Evolutionary conservation across 148 eudicot genomes (phyloP).

Genomic region (Rhododendron kiyosumense): DNA sequence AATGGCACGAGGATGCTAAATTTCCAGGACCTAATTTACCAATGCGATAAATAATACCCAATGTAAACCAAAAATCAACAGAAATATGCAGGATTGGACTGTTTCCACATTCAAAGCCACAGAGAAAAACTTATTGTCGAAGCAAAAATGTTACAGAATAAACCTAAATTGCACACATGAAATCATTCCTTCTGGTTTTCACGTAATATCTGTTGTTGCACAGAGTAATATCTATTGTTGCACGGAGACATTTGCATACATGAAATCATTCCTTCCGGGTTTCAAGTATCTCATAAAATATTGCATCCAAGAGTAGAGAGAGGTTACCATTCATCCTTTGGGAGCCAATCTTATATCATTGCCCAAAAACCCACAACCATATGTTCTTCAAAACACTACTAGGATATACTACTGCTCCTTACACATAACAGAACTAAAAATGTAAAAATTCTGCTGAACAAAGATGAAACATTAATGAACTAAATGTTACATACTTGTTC

Average conservation of each 20-base stretch:
- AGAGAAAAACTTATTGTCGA: not conserved
- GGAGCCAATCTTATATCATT: not conserved
- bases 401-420: not conserved
- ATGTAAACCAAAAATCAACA: not conserved
- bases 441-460: not conserved
- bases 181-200: too few species aligned
- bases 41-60: not conserved
- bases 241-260: not conserved
- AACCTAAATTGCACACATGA: not conserved
- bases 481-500: conserved; percentile 52
- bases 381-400: not conserved
- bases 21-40: not conserved
- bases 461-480: not conserved
- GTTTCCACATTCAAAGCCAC: not conserved
- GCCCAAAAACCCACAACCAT: not conserved
- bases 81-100: not conserved
- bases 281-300: not conserved
- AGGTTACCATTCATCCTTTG: not conserved
- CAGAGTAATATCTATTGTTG: not conserved
- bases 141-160: not conserved
- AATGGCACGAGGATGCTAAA: not conserved
- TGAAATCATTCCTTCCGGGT: not conserved
- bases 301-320: not conserved
- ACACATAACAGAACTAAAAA: not conserved
- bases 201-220: too few species aligned